phyloP scores from a whole-genome alignment of 805 yeast genomes.

The Nadsonia fulvescens region DNA sequence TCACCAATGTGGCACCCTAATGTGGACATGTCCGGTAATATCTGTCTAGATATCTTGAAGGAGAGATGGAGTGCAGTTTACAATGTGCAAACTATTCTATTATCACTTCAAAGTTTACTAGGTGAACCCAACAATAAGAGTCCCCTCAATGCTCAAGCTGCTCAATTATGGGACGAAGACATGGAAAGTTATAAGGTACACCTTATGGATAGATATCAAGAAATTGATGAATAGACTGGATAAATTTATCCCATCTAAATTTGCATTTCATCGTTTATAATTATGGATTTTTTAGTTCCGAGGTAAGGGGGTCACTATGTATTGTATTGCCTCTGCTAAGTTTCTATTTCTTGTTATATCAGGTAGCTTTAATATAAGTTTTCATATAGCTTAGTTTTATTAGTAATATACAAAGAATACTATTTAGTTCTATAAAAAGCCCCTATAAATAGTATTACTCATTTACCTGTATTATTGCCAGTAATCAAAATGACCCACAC shows the following conservation, averaged over 20 bases:
- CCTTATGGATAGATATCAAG: constrained; percentile 23
- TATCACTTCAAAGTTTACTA: constrained; percentile 39
- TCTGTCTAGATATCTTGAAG: constrained; percentile 44
- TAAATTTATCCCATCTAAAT: neutral
- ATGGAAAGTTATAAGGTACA: constrained; percentile 24
- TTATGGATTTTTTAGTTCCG: too few species aligned
- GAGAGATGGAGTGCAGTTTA: constrained; percentile 50
- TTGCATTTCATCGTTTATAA: neutral
- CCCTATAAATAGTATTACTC: too few species aligned
- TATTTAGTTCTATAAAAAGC: too few species aligned
- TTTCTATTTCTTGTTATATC: constrained; percentile 2
- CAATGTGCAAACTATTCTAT: constrained; percentile 40
- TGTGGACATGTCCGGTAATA: constrained; percentile 45
- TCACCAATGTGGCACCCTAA: constrained; percentile 53
- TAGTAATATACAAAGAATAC: too few species aligned
- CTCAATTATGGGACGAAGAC: constrained; percentile 32
- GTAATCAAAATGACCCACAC: too few species aligned
- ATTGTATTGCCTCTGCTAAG: neutral
- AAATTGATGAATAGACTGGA: constrained; percentile 14
- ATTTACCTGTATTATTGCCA: too few species aligned
- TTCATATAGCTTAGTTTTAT: too few species aligned
- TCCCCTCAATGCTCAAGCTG: constrained; percentile 39
- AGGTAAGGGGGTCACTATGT: too few species aligned
- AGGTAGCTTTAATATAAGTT: too few species aligned
- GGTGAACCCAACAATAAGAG: constrained; percentile 45